Conservation (phyloP, 1,284 basidiomycete genomes). For the Mycosarcoma maydis region DNA sequence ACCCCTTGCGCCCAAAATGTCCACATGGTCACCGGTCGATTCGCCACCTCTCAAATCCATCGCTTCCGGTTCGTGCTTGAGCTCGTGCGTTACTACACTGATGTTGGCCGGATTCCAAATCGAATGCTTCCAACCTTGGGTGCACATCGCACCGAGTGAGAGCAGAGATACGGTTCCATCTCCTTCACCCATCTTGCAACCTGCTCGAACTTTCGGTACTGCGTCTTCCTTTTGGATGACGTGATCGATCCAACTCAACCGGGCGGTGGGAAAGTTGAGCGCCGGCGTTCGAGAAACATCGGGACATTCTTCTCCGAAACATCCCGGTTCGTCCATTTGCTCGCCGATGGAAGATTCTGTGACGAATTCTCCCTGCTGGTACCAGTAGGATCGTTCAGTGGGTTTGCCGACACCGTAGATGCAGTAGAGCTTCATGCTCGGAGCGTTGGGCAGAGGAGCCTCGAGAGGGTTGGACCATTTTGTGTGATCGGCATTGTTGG, state of each 20-base stretch:
- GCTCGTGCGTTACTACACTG: conserved; percentile 84
- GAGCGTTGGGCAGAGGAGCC: conserved; percentile 79
- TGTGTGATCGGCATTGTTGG: conserved; percentile 65
- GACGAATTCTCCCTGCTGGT: conserved; percentile 53
- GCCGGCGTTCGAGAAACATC: conserved; percentile 45
- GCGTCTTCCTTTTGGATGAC: conserved; percentile 44
- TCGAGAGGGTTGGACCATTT: conserved; percentile 95
- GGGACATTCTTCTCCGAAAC: conserved; percentile 33
- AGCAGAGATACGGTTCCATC: conserved; percentile 93
- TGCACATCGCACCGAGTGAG: conserved; percentile 93
- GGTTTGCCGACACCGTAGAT: conserved; percentile 96
- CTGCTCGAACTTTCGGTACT: conserved; percentile 52
- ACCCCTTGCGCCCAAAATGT: conserved; percentile 86
- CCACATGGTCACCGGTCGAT: conserved; percentile 75
- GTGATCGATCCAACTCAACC: conserved; percentile 56
- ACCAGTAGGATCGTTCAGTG: conserved; percentile 77
- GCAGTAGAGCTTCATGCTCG: conserved; percentile 91
- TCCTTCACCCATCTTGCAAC: conserved; percentile 70
- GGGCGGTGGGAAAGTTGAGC: conserved; percentile 53
- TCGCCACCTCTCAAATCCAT: conserved; percentile 86
- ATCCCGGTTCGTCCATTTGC: conserved; percentile 33
- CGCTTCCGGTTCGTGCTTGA: conserved; percentile 82
- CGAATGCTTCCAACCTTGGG: conserved; percentile 85
- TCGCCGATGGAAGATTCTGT: conserved; percentile 36
- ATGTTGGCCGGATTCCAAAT: conserved; percentile 90